Conservation (phyloP, 2,329 filamentous ascomycete genomes). For the Penicillium olsonii region DNA sequence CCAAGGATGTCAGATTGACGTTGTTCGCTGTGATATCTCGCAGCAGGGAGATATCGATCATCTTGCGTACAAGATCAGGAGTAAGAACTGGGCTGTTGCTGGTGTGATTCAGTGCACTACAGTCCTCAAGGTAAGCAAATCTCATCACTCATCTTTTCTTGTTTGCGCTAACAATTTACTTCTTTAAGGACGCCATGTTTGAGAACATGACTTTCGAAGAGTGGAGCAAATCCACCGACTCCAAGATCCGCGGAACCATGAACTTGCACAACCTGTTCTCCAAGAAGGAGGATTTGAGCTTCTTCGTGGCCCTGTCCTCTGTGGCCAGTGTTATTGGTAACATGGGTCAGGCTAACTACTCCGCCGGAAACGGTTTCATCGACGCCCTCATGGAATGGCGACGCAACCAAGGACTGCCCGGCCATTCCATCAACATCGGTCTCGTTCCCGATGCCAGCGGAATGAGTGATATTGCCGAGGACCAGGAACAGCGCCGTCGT, state of each 20-base stretch:
- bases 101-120: slow-evolving; percentile 24
- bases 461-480: slow-evolving; percentile 19
- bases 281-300: slow-evolving; percentile 26
- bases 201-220: slow-evolving; percentile 21
- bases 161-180: neutral
- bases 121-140: slow-evolving; percentile 17
- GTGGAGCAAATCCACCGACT: slow-evolving; percentile 12
- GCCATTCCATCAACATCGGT: slow-evolving; percentile 22
- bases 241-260: slow-evolving; percentile 17
- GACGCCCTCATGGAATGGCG: slow-evolving; percentile 24
- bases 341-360: slow-evolving; percentile 61
- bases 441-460: slow-evolving; percentile 26
- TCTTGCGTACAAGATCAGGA: slow-evolving; percentile 14
- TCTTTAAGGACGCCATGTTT: slow-evolving; percentile 23
- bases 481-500: slow-evolving; percentile 18
- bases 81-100: slow-evolving; percentile 14
- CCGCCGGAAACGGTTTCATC: slow-evolving; percentile 50
- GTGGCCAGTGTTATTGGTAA: slow-evolving; percentile 59
- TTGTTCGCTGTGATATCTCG: slow-evolving; percentile 20
- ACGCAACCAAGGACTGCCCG: slow-evolving; percentile 11
- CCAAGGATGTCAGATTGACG: slow-evolving; percentile 16
- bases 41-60: slow-evolving; percentile 14
- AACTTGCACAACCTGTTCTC: slow-evolving; percentile 18
- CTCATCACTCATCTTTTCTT: neutral
- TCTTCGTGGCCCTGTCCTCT: slow-evolving; percentile 59